A percentile compares a stretch with the other conserved stretches of the same genome.
Evolutionary conservation across 2,329 filamentous ascomycete species (phyloP).

Genomic region (Purpureocillium lavendulum): DNA sequence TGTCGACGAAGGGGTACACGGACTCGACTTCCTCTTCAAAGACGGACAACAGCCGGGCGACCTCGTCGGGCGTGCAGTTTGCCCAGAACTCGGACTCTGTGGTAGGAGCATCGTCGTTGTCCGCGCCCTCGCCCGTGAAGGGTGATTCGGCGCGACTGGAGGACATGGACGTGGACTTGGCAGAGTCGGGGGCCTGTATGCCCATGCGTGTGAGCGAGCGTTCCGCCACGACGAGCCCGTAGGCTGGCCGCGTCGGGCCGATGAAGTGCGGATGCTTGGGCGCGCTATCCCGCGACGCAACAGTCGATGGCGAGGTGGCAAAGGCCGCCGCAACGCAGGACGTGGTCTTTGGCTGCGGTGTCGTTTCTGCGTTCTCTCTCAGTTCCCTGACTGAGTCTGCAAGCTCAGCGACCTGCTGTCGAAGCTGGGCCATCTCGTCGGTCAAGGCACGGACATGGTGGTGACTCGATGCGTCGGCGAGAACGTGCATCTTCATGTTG

Average conservation of each 20-base stretch:
- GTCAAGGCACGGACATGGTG: conserved; percentile 13
- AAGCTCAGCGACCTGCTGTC: conserved; percentile 20
- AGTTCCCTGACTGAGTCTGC: conserved; percentile 17
- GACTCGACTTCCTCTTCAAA: conserved; percentile 31
- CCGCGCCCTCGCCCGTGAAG: neutral
- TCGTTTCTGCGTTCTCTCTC: conserved; percentile 4
- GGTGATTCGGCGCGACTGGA: neutral
- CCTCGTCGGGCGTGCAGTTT: conserved; percentile 14
- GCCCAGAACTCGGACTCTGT: conserved; percentile 15
- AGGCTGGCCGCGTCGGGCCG: conserved; percentile 25
- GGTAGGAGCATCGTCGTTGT: neutral
- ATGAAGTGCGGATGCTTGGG: conserved; percentile 26
- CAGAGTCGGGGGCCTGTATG: conserved; percentile 18
- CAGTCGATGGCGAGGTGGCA: conserved; percentile 9
- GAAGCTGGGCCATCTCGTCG: conserved; percentile 19
- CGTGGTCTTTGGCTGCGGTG: conserved; percentile 9
- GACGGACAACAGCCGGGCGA: conserved; percentile 22
- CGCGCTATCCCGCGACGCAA: conserved; percentile 7
- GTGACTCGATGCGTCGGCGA: too few species aligned
- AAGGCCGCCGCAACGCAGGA: conserved; percentile 4
- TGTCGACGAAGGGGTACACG: conserved; percentile 25
- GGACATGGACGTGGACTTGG: conserved; percentile 16
- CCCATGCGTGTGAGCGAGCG: conserved; percentile 25
- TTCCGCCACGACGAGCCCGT: conserved; percentile 25
- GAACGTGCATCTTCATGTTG: conserved; percentile 9